phyloP scores from a whole-genome alignment of 352 stramenopile genomes.

The Achlya hypogyna region DNA sequence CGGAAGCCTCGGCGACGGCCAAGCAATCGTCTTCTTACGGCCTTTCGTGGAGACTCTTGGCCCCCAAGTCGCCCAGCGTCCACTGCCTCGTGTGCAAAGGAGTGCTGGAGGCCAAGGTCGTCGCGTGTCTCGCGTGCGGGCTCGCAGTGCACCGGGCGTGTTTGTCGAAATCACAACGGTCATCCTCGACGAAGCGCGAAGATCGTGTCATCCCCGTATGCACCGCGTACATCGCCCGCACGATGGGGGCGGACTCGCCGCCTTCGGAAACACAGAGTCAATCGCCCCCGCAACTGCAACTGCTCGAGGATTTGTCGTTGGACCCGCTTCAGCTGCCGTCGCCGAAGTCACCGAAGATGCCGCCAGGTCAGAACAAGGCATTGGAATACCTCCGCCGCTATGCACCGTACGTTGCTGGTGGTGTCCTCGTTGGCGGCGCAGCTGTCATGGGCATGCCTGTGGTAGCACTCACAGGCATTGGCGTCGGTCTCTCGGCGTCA shows the following conservation, averaged over 20 bases:
- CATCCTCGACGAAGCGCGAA: background rate
- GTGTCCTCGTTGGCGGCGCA: slow-evolving; percentile 10
- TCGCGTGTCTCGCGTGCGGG: background rate
- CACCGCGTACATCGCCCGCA: background rate
- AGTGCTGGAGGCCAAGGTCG: background rate
- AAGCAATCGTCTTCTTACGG: background rate
- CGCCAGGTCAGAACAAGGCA: background rate
- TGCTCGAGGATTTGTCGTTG: slow-evolving; percentile 6
- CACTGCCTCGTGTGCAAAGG: background rate
- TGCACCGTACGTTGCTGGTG: slow-evolving; percentile 12
- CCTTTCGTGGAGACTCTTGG: background rate
- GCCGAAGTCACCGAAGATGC: background rate
- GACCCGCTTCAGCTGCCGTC: background rate
- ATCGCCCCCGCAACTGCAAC: background rate
- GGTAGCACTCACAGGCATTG: slow-evolving; percentile 8
- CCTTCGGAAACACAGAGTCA: background rate
- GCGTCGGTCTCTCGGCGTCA: slow-evolving; percentile 14
- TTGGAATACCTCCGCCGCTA: slow-evolving; percentile 5
- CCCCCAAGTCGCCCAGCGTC: background rate
- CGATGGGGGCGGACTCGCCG: background rate
- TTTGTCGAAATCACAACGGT: background rate
- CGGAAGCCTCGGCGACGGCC: background rate
- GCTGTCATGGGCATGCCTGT: slow-evolving; percentile 11
- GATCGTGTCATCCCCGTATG: background rate
- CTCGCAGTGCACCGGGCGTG: background rate